Evolutionary conservation across 495 filamentous ascomycete genomes (phyloP), one percentile per base, ranked within the genome.

Genomic region (Podospora pseudoanserina): DNA sequence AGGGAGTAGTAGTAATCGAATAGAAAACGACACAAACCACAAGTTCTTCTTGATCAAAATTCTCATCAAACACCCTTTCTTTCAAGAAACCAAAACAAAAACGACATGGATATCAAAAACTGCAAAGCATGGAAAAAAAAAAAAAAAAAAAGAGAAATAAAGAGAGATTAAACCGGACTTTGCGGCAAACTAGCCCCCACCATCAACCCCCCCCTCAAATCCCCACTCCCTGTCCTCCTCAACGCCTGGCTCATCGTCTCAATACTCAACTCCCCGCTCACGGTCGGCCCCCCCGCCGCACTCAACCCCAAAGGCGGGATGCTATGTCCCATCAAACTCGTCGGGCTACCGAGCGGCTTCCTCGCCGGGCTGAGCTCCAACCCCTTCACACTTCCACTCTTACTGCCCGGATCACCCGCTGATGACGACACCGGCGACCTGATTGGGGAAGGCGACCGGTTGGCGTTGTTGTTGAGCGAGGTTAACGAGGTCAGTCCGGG

Each of bases 181-280:
- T 85, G 74, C 16, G 88, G 85, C 61, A 86, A 85, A 76, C 89
- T 90, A 69, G 84, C 83, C 81, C 69, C 86, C 77, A 49, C 23
- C 53, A 15, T 30, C 57, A 23, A 19, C 2, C 11, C 44, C 15
- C 83, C 84, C 67, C 86, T 86, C 71, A 96, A 77, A 75, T 97
- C 93, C 20, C 91, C 90, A 78, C 91, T 94, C 11, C 87, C 90
- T 4, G 92, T 95, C 78, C 90, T 88, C 76, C 89, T 81, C 77
- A 94, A 81, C 23, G 93, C 92, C 79, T 97, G 92, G 61, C 88
- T 84, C 93, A 97, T 95, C 9, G 93, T 97, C 81, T 97, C 92
- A 66, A 97, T 88, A 30, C 87, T 89, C 53, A 96, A 78, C 70
- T 96, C 93, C 0, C 91, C 90, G 30, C 82, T 85, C 20, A 75